phyloP scores from a whole-genome alignment of 2,329 filamentous ascomycete species.

The Rutstroemia sp. region DNA sequence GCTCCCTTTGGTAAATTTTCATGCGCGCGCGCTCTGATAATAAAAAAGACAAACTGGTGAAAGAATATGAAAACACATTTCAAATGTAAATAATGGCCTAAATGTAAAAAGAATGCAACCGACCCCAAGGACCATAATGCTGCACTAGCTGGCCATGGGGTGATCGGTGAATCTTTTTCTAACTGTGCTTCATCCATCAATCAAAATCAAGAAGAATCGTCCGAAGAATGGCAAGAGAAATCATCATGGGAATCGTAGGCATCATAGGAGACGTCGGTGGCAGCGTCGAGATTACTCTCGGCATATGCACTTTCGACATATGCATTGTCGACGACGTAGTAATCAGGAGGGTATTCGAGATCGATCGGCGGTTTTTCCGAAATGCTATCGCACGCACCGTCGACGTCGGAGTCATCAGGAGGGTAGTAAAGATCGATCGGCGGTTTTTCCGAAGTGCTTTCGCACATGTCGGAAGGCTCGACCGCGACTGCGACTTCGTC shows the following conservation, averaged over 20 bases:
- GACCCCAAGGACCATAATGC: slow-evolving; percentile 23
- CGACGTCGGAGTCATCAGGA: slow-evolving; percentile 8
- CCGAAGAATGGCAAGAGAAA: slow-evolving; percentile 1
- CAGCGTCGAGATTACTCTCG: slow-evolving; percentile 13
- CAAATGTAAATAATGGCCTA: slow-evolving; percentile 4
- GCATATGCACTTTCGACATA: slow-evolving; percentile 3
- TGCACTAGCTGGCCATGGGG: slow-evolving; percentile 29
- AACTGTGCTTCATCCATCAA: slow-evolving; percentile 12
- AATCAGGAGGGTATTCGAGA: neutral
- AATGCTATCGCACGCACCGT: slow-evolving; percentile 9
- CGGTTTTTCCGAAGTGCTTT: slow-evolving; percentile 4
- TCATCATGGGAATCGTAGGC: slow-evolving; percentile 17
- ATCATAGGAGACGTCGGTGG: slow-evolving; percentile 18
- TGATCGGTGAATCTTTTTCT: slow-evolving; percentile 8
- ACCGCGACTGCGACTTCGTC: slow-evolving; percentile 23
- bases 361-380: neutral
- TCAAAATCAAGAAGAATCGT: neutral
- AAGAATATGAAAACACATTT: slow-evolving; percentile 5
- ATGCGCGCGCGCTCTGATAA: neutral
- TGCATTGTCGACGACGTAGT: slow-evolving; percentile 9
- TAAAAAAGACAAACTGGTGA: neutral
- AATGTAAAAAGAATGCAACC: slow-evolving; percentile 1
- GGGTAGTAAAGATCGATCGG: neutral
- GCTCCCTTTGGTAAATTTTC: too few relatives aligned
- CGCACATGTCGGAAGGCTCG: neutral